Evolutionary conservation across 148 eudicot genomes (phyloP), one percentile per base, ranked within the genome.

Genomic region (Amaranthus cruentus): DNA sequence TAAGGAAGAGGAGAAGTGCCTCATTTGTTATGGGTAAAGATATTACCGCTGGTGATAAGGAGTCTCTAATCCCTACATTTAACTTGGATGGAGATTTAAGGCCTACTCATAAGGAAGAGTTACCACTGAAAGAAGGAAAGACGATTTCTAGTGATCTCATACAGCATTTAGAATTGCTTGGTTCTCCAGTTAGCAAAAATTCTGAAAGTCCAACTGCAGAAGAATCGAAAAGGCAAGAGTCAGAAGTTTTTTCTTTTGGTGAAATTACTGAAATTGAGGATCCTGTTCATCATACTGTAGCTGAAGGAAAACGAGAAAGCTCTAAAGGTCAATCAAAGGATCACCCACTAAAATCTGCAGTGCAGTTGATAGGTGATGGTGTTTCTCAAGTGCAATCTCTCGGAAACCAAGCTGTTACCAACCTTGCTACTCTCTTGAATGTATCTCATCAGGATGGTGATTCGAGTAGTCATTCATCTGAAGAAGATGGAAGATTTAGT

Each of bases 331-430:
- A 80, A 61, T 59, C 74, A 58, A 87, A 82, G 78, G 99, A 89
- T 73, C 88, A 86, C 76, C 94, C 91, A n/a, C 77, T 96, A 56
- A 84, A 79, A 79, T 95, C 97, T 76, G 97, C 98, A 13, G 97
- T 84, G 65, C 97, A 88, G 79, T 81, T 96, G 59, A 76, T 96
- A 61, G 99, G 97, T 55, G 97, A 90, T 81, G 89, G 99, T 71
- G 99, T 96, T 78, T 88, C 90, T 78, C 99, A 96, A 76, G 96
- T 96, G 75, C 99, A 96, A 76, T 87, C 91, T 59, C 82, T 92
- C 7, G 95, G 99, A 70, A 96, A 96, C 82, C 96, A 85, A 84
- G 99, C 97, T 38, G 99, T 96, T 13, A 82, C 75, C 69, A 90
- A 90, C 82, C 88, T 96, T 71, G 99, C 87, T 59, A 90, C 77